These are phyloP conservation scores for Hyphopichia khmerensis DNA, from an alignment of 1,139 yeast genomes.

Conservation along the genomic window DNA sequence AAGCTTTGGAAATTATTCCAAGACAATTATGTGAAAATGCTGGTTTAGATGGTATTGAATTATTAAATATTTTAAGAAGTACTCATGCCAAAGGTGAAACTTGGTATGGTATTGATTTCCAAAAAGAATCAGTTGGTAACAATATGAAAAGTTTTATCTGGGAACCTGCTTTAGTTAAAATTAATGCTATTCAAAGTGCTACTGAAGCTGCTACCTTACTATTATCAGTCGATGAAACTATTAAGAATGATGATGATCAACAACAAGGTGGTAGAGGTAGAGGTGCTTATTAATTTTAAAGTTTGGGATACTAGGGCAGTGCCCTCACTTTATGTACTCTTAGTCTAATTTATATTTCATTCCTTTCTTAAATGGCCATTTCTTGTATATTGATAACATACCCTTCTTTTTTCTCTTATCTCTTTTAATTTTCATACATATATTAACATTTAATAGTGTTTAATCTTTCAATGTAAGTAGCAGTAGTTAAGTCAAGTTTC, in stretches of 20 bases:
- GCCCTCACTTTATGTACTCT: not conserved
- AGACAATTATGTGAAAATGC: slow-evolving; percentile 97
- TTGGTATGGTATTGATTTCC: slow-evolving; percentile 93
- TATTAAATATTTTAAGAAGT: slow-evolving; percentile 86
- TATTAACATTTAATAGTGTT: not conserved
- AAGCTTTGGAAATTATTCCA: slow-evolving; percentile 93
- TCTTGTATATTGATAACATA: not conserved
- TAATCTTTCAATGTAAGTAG: too few species aligned
- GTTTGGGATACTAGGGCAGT: not conserved
- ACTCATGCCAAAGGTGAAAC: slow-evolving; percentile 90
- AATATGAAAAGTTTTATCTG: slow-evolving; percentile 87
- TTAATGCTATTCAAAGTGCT: slow-evolving; percentile 91
- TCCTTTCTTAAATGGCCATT: not conserved
- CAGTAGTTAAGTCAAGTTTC: too few species aligned
- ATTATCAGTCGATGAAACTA: slow-evolving; percentile 93
- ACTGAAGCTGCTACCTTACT: slow-evolving; percentile 96
- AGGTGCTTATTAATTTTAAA: slow-evolving; percentile 40
- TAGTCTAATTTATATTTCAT: not conserved
- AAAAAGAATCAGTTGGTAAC: slow-evolving; percentile 77
- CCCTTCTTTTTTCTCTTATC: not conserved
- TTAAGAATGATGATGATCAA: slow-evolving; percentile 71
- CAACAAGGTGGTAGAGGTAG: slow-evolving; percentile 64
- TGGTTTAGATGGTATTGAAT: slow-evolving; percentile 93
- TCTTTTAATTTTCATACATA: not conserved
- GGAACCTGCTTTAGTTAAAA: slow-evolving; percentile 96